Percentiles rank a stretch among this genome's conserved stretches.
Conservation (phyloP, 345 rosid genomes). For the Viola odorata region DNA sequence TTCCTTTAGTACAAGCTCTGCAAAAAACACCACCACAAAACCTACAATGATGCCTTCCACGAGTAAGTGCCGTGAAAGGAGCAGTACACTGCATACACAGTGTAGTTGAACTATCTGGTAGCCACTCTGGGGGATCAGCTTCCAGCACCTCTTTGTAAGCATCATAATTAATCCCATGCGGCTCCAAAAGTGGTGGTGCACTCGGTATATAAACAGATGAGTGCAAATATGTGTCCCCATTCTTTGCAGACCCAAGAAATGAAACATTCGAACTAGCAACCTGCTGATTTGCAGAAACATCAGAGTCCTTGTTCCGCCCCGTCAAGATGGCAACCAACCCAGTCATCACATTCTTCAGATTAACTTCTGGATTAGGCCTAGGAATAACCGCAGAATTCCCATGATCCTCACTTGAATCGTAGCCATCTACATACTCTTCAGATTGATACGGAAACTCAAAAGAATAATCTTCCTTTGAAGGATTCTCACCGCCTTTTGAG, state of each 20-base stretch:
- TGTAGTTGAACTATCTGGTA: slow-evolving; percentile 75
- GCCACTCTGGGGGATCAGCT: slow-evolving; percentile 94
- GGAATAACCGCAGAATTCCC: slow-evolving; percentile 11
- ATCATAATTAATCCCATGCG: slow-evolving; percentile 44
- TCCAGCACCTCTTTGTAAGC: slow-evolving; percentile 71
- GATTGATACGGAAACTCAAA: slow-evolving; percentile 44
- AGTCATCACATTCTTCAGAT: slow-evolving; percentile 68
- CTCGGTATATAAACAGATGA: slow-evolving; percentile 91
- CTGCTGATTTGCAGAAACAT: slow-evolving; percentile 24
- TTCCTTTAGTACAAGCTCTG: slow-evolving; percentile 71
- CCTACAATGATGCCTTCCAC: slow-evolving; percentile 98
- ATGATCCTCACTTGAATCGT: slow-evolving; percentile 48
- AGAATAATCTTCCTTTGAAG: slow-evolving; percentile 28
- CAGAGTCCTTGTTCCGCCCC: slow-evolving; percentile 47
- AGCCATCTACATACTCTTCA: slow-evolving; percentile 46
- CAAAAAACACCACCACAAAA: slow-evolving; percentile 95
- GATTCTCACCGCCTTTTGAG: slow-evolving; percentile 7
- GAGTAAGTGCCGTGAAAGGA: slow-evolving; percentile 69
- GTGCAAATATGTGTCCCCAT: slow-evolving; percentile 72
- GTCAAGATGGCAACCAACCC: slow-evolving; percentile 81
- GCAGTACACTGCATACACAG: slow-evolving; percentile 78
- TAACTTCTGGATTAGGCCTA: slow-evolving; percentile 51
- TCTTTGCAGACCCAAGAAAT: slow-evolving; percentile 63
- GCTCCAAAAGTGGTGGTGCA: slow-evolving; percentile 87
- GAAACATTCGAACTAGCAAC: slow-evolving; percentile 59